Evolutionary conservation across 345 rosid genomes (phyloP), one percentile per base, ranked within the genome.

Genomic region (Psidium friedrichsthalianum): DNA sequence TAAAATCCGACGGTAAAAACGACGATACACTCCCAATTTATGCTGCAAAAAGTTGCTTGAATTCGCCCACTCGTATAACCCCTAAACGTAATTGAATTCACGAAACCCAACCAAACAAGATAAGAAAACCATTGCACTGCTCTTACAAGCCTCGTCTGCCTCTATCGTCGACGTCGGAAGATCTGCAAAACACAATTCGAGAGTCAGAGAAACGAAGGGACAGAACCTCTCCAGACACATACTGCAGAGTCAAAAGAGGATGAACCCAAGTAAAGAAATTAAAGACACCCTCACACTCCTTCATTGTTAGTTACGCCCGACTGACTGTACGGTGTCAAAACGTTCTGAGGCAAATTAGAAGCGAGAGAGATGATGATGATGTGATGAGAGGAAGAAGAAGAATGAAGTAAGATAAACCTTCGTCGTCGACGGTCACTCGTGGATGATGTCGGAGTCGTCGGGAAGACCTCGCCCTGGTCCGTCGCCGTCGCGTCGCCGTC

Each of bases 131-230:
- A 85, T 29, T 7, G 42, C 44, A 84, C 58, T 85, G 90, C 90
- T 91, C 44, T 21, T 5, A 86, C 87, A 82, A 15, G 78, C 87
- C 87, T 92, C 94, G 56, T 85, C 89, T 69, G 85, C 82, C 8
- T 89, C 94, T n/a, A 40, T 92, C 94, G 6, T 91, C 96, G 1
- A 87, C 98, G 40, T 95, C 96, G 98, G 99, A 90, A 95, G 96
- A 88, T 95, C 98, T 96, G 89, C 74, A 86, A 24, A 59, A 36
- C 82, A 85, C 82, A 36, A 32, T 0, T 0, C 3, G 36, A 0
- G 24, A 69, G 47, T 69, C 78, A 69, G 3, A 69, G 0, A 69
- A 32, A 69, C 25, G 25, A 36, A 36, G 78, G 78, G 14, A 21
- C 47, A 32, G 78, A 69, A 69, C 47, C 0, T 69, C 78, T 8